These are phyloP conservation scores for Coemansia sp. DNA, from an alignment of 192 early-diverging fungal genomes.

Conservation along the genomic window DNA sequence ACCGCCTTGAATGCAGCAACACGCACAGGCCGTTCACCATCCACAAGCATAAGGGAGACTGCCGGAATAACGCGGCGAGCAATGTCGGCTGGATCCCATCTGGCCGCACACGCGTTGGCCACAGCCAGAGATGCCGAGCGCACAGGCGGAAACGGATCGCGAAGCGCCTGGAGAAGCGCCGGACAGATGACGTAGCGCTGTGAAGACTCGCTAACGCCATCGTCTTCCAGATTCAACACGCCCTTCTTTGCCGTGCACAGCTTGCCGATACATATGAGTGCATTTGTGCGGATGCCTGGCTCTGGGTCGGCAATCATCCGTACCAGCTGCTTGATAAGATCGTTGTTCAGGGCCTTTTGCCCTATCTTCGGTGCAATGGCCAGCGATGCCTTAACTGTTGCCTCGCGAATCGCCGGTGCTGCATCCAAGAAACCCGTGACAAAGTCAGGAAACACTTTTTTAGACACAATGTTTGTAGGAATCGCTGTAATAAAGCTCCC, in stretches of 20 bases:
- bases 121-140: conserved; percentile 80
- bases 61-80: conserved; percentile 74
- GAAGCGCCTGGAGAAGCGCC: conserved; percentile 77
- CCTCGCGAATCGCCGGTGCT: conserved; percentile 87
- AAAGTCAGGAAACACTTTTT: conserved; percentile 86
- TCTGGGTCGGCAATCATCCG: conserved; percentile 88
- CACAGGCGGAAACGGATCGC: conserved; percentile 87
- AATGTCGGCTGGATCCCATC: conserved; percentile 67
- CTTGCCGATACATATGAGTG: conserved; percentile 94
- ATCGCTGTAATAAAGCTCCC: conserved; percentile 69
- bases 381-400: conserved; percentile 82
- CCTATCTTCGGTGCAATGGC: conserved; percentile 68
- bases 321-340: conserved; percentile 83
- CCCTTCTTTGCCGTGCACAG: conserved; percentile 64
- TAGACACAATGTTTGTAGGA: conserved; percentile 65
- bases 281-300: conserved; percentile 95
- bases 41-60: conserved; percentile 52
- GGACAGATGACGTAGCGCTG: conserved; percentile 78
- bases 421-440: conserved; percentile 86
- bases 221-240: conserved; percentile 28
- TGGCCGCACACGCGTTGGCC: conserved; percentile 69
- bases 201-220: conserved; percentile 67
- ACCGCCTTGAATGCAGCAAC: conserved; percentile 79
- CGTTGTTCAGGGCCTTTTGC: conserved; percentile 61
- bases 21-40: conserved; percentile 65